Conservation (phyloP, 2,329 filamentous ascomycete genomes). For the Metarhizium anisopliae region DNA sequence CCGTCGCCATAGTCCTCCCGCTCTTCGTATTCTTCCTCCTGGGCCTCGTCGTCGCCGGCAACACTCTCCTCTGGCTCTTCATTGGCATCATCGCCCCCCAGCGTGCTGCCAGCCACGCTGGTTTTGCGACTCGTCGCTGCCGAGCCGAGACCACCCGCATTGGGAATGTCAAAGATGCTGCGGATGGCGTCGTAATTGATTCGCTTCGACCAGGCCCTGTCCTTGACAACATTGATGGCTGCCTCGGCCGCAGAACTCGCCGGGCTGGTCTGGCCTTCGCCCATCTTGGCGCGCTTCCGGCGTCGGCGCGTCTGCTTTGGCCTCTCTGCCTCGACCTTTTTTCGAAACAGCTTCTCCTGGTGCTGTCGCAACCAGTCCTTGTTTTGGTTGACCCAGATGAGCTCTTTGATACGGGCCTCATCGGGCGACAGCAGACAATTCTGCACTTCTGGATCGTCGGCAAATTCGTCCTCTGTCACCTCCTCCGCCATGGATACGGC, state of each 20-base stretch:
- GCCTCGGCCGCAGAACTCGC: slow-evolving; percentile 62
- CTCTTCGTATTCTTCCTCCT: slow-evolving; percentile 19
- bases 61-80: slow-evolving; percentile 27
- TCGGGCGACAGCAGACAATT: slow-evolving; percentile 66
- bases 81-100: slow-evolving; percentile 25
- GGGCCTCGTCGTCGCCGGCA: slow-evolving; percentile 24
- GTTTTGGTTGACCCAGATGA: slow-evolving; percentile 91
- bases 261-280: slow-evolving; percentile 55
- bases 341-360: slow-evolving; percentile 72
- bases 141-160: slow-evolving; percentile 37
- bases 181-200: slow-evolving; percentile 63
- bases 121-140: slow-evolving; percentile 38
- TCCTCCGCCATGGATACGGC: slow-evolving; percentile 51
- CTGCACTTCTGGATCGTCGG: slow-evolving; percentile 77
- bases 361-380: slow-evolving; percentile 85
- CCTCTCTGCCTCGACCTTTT: slow-evolving; percentile 51
- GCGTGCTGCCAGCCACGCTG: slow-evolving; percentile 26
- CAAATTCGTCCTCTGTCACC: slow-evolving; percentile 75
- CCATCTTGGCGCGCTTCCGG: slow-evolving; percentile 47
- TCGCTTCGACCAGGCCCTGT: slow-evolving; percentile 60
- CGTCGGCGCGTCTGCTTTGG: slow-evolving; percentile 50
- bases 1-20: slow-evolving; percentile 28
- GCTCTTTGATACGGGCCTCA: slow-evolving; percentile 76
- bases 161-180: slow-evolving; percentile 43
- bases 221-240: slow-evolving; percentile 57